A percentile compares a stretch with the other conserved stretches of the same genome.
phyloP scores from a whole-genome alignment of 2,329 filamentous ascomycete species.

The Aureobasidium uvarum region DNA sequence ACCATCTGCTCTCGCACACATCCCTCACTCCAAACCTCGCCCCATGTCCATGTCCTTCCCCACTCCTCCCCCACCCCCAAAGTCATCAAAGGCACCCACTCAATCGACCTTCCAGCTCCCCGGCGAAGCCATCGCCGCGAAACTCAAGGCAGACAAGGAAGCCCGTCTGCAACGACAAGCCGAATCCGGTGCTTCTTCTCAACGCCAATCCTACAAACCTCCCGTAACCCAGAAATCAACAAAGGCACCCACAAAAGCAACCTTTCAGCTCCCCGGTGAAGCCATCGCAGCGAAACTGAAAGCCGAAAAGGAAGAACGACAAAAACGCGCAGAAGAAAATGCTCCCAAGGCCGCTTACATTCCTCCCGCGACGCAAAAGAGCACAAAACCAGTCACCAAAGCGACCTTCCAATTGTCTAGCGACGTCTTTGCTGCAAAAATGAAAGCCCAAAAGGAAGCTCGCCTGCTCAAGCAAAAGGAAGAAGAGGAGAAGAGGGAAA shows the following conservation, averaged over 20 bases:
- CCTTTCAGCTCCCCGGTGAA: conserved; percentile 55
- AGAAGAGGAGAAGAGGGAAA: conserved; percentile 36
- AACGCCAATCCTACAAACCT: background rate
- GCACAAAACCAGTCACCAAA: conserved; percentile 51
- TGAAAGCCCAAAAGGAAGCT: conserved; percentile 48
- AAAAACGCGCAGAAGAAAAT: conserved; percentile 41
- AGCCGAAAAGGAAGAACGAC: conserved; percentile 50
- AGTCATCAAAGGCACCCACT: conserved; percentile 53
- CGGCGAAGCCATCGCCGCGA: conserved; percentile 54
- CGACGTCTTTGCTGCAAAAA: conserved; percentile 53
- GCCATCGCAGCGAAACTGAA: conserved; percentile 54
- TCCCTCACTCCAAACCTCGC: conserved; percentile 45
- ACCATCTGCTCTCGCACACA: conserved; percentile 29
- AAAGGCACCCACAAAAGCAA: conserved; percentile 30
- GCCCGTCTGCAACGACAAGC: conserved; percentile 49
- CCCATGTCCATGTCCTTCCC: conserved; percentile 51
- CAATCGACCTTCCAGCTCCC: conserved; percentile 53
- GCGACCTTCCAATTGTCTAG: conserved; percentile 54
- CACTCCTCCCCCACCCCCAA: conserved; percentile 47
- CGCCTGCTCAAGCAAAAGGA: conserved; percentile 27
- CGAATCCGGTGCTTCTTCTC: conserved; percentile 16
- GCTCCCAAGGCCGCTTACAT: conserved; percentile 27
- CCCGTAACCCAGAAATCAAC: conserved; percentile 29
- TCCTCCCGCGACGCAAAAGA: conserved; percentile 49
- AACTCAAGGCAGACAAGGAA: conserved; percentile 52